Base-by-base conservation (phyloP, 2,329 filamentous ascomycete genomes). In the Ophiostoma sp. region DNA sequence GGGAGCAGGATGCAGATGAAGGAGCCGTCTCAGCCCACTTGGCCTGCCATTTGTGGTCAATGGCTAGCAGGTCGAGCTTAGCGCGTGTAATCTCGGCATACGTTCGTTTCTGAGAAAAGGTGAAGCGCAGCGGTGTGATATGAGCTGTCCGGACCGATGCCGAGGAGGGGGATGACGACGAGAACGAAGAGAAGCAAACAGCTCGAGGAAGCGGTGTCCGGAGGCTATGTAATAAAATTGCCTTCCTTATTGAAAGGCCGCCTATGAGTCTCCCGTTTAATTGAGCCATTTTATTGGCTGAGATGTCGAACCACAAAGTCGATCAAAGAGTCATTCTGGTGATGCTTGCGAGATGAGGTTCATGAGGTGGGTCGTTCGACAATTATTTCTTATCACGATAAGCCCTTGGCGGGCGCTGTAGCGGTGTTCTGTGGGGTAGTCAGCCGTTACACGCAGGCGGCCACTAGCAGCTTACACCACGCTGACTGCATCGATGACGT, bases 31-130 rank as follows among this genome's bases (percentile, higher is more conserved):
- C 42, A 16, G 74, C 74, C 83, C 84, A 85, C 71, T 74, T 76
- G 58, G 77, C 75, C 3, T 81, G 81, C 85, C 85, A 87, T 77
- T 85, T 85, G 66, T 76, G 70, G 70, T 83, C 81, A 27, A 86
- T 74, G 4, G 79, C 76, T 9, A 76, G 77, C 27, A 86, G 77
- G 70, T 86, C 77, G 65, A 86, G 76, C 71, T 74, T 77, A 14
- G 7, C 0, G 5, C 60, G 27, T 2, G 45, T 11, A 0, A 36
- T 41, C 14, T 63, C 74, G 18, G 80, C 78, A 65, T 81, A 81
- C 69, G 14, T 8, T 73, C 75, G 60, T n/a, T 18, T 42, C 4
- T 63, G 71, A 73, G 72, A 47, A 64, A 68, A 62, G n/a, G 42
- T 27, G 45, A 18, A 40, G 18, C 4, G 27, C 36, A 16, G 64